phyloP scores from a whole-genome alignment of 1,284 basidiomycete species.

The Wolfiporia cocos region DNA sequence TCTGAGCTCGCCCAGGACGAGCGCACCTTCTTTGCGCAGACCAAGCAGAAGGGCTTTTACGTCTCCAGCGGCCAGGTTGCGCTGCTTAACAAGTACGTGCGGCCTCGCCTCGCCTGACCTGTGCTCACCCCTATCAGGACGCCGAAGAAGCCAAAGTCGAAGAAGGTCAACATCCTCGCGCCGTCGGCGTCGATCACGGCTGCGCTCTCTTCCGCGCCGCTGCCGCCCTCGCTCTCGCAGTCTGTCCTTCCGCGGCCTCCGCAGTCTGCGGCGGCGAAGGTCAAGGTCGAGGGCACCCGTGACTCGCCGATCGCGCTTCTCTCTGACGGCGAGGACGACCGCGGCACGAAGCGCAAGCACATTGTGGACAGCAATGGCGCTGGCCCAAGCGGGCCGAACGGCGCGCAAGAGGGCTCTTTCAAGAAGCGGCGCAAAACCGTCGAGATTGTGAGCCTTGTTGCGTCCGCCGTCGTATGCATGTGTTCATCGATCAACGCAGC shows the following conservation, averaged over 20 bases:
- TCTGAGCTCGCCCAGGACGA: conserved; percentile 89
- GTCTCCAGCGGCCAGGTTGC: conserved; percentile 85
- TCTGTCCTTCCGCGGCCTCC: conserved; percentile 12
- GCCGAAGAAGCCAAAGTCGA: conserved; percentile 65
- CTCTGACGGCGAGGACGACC: conserved; percentile 30
- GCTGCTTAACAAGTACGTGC: conserved; percentile 64
- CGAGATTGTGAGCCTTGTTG: conserved; percentile 41
- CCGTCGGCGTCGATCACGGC: conserved; percentile 24
- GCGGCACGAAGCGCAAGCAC: conserved; percentile 25
- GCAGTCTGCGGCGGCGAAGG: conserved; percentile 8
- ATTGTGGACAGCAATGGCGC: conserved; percentile 7
- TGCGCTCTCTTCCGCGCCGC: conserved; percentile 24
- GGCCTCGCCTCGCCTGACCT: not conserved
- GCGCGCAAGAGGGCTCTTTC: conserved; percentile 11
- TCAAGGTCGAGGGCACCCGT: conserved; percentile 37
- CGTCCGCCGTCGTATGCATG: conserved; percentile 2
- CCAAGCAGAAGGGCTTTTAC: conserved; percentile 92
- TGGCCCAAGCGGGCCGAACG: conserved; percentile 2
- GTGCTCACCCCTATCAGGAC: conserved; percentile 20
- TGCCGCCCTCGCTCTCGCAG: conserved; percentile 18
- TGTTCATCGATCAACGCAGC: conserved; percentile 24
- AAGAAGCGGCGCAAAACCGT: conserved; percentile 66
- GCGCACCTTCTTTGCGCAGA: conserved; percentile 88
- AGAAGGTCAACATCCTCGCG: conserved; percentile 36
- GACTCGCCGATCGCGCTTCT: conserved; percentile 50